Evolutionary conservation across 2,329 filamentous ascomycete genomes (phyloP), one percentile per base, ranked within the genome.

Genomic region (Dothiorella sarmentorum): DNA sequence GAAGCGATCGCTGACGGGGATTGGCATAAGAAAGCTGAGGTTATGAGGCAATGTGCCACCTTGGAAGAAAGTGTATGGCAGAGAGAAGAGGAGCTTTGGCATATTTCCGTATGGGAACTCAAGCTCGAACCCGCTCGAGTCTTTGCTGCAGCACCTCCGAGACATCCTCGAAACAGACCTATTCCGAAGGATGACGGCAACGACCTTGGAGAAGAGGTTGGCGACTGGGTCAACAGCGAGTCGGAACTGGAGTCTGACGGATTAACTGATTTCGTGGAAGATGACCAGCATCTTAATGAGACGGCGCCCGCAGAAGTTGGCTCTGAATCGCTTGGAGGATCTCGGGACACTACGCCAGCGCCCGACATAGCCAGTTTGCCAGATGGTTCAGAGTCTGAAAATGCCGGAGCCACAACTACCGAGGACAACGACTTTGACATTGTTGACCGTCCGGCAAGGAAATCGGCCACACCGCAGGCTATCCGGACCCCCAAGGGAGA

Each of bases 61-160:
- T 74, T 96, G 57, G 85, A 93, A 60, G 75, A 78, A 4, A 90
- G 80, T 3, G 73, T 96, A 0, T 80, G 83, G 33, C 81, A 88
- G 57, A 81, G 82, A 49, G 76, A 86, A 65, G 71, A 82, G 37
- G 69, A 79, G 7, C 66, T 68, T 26, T 84, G 79, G 78, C 76
- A 75, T 49, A 69, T 78, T 31, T 66, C 67, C 9, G 67, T 79
- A 2, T 71, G 81, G 61, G 65, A 73, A 53, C 63, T 65, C 35
- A 67, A 67, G 11, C 65, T 42, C 4, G 49, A 61, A 17, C 65
- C 62, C 15, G 47, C 47, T 11, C 37, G 35, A 10, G 42, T 49
- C 7, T 10, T 52, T 38, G n/a, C 56, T 17, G 18, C 20, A 17
- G 29, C 35, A 9, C 3, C 24, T 17, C 22, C 22, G 5, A 43